A percentile compares a stretch with the other conserved stretches of the same genome.
Conservation (phyloP, 352 stramenopile species). For the Phytophthora hibernalis region DNA sequence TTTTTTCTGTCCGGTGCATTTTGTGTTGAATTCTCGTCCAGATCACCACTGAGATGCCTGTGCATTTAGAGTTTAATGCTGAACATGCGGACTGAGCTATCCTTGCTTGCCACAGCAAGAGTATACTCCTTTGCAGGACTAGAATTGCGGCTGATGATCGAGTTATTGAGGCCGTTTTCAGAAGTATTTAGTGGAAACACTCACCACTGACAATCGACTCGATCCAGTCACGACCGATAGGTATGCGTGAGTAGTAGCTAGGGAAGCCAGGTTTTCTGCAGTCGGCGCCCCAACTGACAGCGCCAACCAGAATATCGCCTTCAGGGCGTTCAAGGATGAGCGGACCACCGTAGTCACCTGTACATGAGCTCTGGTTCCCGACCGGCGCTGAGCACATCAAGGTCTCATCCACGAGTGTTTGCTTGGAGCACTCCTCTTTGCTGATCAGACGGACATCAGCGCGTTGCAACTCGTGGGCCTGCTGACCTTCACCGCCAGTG, state of each 20-base stretch:
- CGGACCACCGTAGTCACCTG: conserved; percentile 60
- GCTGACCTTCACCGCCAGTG: conserved; percentile 18
- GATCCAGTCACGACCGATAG: conserved; percentile 47
- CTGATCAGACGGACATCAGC: conserved; percentile 49
- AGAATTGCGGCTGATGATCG: conserved; percentile 54
- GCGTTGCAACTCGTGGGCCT: conserved; percentile 35
- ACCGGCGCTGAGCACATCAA: conserved; percentile 53
- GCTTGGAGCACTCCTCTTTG: conserved; percentile 37
- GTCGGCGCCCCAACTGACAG: conserved; percentile 56
- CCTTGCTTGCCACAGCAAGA: conserved; percentile 54
- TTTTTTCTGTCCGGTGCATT: background rate
- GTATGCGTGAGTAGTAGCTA: conserved; percentile 55
- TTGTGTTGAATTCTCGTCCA: background rate
- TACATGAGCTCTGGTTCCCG: conserved; percentile 41
- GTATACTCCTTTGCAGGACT: conserved; percentile 14
- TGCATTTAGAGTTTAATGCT: conserved; percentile 21
- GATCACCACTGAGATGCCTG: conserved; percentile 1
- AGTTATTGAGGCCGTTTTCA: no score
- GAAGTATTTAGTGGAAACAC: conserved; percentile 18
- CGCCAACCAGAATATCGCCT: conserved; percentile 44
- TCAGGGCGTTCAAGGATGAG: conserved; percentile 38
- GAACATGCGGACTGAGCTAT: conserved; percentile 67
- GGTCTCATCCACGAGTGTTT: conserved; percentile 36
- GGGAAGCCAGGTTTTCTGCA: conserved; percentile 47
- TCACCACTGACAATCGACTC: conserved; percentile 10